Percentiles rank a stretch among this genome's conserved stretches.
Conservation (phyloP, 768 basidiomycete genomes). For the Phallus indusiatus region DNA sequence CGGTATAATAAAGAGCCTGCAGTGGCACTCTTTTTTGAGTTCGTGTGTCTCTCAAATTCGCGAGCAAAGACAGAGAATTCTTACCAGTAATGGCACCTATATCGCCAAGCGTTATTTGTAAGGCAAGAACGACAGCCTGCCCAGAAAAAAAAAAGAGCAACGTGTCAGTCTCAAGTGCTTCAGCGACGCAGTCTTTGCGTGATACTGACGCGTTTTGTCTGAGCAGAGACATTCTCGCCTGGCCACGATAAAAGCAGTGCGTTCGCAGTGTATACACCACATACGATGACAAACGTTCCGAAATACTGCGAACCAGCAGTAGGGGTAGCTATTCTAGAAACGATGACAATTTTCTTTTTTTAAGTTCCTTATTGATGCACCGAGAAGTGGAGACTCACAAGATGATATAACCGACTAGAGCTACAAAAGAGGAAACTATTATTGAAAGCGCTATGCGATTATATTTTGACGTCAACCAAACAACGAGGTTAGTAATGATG, state of each 20-base stretch:
- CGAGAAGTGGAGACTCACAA: conserved; percentile 17
- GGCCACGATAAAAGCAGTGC: conserved; percentile 34
- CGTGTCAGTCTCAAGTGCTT: background rate
- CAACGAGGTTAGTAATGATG: conserved; percentile 19
- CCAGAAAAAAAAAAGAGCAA: too few relatives aligned
- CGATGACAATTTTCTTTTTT: too few relatives aligned
- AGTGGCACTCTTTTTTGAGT: background rate
- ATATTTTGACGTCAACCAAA: conserved; percentile 40
- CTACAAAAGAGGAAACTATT: conserved; percentile 36
- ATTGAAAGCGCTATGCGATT: conserved; percentile 45
- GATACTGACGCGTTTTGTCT: conserved; percentile 39
- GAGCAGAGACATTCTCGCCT: conserved; percentile 54
- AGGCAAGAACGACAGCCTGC: conserved; percentile 43
- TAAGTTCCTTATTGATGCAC: background rate
- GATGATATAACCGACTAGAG: conserved; percentile 53
- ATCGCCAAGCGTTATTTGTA: conserved; percentile 58
- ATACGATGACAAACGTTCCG: conserved; percentile 45
- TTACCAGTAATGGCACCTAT: conserved; percentile 47
- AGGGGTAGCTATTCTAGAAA: background rate
- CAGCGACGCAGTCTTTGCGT: background rate
- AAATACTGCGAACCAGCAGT: conserved; percentile 46
- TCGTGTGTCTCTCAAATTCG: background rate
- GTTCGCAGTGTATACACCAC: conserved; percentile 50
- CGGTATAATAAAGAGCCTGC: conserved; percentile 44
- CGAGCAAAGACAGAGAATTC: background rate